Evolutionary conservation across 148 eudicot species (phyloP), one percentile per base, ranked within the genome.

Genomic region (Chenopodium formosanum): DNA sequence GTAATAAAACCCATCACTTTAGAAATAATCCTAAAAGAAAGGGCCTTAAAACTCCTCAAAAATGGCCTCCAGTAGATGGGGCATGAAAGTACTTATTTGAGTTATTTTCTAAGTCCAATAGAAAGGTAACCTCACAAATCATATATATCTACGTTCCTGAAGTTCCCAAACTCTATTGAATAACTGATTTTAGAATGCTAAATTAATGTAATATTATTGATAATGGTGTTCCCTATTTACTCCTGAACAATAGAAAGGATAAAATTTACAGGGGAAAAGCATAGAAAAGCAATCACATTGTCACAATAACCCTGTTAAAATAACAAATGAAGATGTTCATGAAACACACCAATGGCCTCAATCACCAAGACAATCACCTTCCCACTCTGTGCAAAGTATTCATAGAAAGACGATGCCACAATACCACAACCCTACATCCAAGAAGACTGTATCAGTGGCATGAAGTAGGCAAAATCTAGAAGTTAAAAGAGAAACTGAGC

Each of bases 311-410:
- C 32, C 46, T 56, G 22, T 46, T 19, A 34, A 81, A 80, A 71
- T 23, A 72, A 44, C 31, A 77, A 74, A 47, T 63, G 19, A 79
- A 17, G 50, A 78, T 23, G 16, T 48, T 79, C 16, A 81, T 11
- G 11, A 80, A 73, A 88, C 93, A 68, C 75, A 94, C 98, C 98
- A 76, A 88, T 84, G 81, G 98, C 92, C 88, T 93, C 97, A 79
- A 92, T 89, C 77, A 95, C 87, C 77, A 80, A 77, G 65, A 79
- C 69, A 52, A 93, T 87, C 80, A 86, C 90, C 82, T 85, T 93
- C 82, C 82, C 92, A 29, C 92, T 86, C 76, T 83, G 82, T 73
- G 80, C 80, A 60, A 88, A 75, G 83, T 91, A 89, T 25, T 86
- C 88, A 72, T 77, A 80, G 80, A 83, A 93, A 72, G 98, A 79